A percentile compares a stretch with the other conserved stretches of the same genome.
phyloP scores from a whole-genome alignment of 2,329 filamentous ascomycete genomes.

The Fusarium oligoseptatum region DNA sequence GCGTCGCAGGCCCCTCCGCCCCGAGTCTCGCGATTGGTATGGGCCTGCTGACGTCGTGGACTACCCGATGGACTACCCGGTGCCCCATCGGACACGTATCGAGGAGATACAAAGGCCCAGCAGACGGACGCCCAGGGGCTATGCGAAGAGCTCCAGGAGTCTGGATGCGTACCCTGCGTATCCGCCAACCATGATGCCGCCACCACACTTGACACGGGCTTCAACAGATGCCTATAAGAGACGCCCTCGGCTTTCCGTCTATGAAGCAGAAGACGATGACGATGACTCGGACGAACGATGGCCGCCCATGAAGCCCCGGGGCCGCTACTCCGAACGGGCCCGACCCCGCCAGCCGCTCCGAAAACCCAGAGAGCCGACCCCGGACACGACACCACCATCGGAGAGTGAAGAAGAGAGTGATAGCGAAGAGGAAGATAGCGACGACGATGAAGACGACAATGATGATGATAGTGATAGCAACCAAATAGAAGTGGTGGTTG shows the following conservation, averaged over 20 bases:
- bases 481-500: constrained; percentile 43
- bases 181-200: constrained; percentile 48
- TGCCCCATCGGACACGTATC: constrained; percentile 46
- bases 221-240: constrained; percentile 50
- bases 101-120: constrained; percentile 51
- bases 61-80: constrained; percentile 47
- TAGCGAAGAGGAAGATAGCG: constrained; percentile 14
- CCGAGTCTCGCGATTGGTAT: constrained; percentile 46
- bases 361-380: constrained; percentile 36
- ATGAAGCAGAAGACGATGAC: constrained; percentile 45
- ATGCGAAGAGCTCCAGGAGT: constrained; percentile 43
- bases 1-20: constrained; percentile 46
- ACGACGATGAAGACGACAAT: constrained; percentile 7
- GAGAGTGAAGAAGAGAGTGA: constrained; percentile 35
- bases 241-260: constrained; percentile 45
- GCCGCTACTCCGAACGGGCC: constrained; percentile 34
- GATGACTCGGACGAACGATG: constrained; percentile 36
- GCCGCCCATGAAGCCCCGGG: constrained; percentile 36
- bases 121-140: constrained; percentile 47
- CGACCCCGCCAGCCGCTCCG: constrained; percentile 30
- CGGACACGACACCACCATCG: constrained; percentile 35
- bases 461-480: constrained; percentile 31
- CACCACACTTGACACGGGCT: constrained; percentile 45
- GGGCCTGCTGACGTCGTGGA: constrained; percentile 43
- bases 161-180: constrained; percentile 47